Conservation (phyloP, 2,329 filamentous ascomycete genomes). For the Cytospora leucostoma region DNA sequence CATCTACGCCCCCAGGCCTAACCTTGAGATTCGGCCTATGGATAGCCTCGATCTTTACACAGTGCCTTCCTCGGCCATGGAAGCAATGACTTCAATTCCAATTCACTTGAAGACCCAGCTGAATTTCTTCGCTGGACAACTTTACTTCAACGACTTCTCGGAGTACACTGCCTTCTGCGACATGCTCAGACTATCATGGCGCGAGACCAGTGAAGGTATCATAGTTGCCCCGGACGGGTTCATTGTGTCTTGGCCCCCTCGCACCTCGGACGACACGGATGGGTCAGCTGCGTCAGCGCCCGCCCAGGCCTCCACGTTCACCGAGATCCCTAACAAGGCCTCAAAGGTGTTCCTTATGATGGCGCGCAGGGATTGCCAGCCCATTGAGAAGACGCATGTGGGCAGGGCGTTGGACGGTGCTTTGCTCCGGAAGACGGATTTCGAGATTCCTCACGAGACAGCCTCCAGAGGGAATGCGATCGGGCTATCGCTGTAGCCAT, state of each 20-base stretch:
- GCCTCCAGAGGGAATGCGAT: no score
- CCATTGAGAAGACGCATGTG: constrained; percentile 46
- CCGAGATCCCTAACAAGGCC: constrained; percentile 41
- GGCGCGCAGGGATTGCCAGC: constrained; percentile 41
- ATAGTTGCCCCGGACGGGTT: constrained; percentile 39
- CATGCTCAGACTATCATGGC: constrained; percentile 51
- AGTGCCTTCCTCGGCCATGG: constrained; percentile 33
- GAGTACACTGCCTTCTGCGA: constrained; percentile 58
- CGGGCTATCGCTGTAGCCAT: no score
- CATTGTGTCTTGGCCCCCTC: constrained; percentile 26
- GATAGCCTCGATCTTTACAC: constrained; percentile 50
- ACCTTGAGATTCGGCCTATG: constrained; percentile 41
- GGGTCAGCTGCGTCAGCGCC: constrained; percentile 23
- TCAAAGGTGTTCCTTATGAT: constrained; percentile 40
- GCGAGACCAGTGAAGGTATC: constrained; percentile 25
- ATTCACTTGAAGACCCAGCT: constrained; percentile 47
- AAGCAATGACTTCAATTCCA: constrained; percentile 31
- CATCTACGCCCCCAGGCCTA: constrained; percentile 52
- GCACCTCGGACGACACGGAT: constrained; percentile 9
- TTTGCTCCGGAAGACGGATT: not conserved
- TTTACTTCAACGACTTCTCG: constrained; percentile 57
- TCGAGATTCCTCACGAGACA: not conserved
- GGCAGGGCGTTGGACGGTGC: constrained; percentile 41
- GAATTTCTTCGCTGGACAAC: constrained; percentile 68
- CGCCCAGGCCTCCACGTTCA: constrained; percentile 33